These are phyloP conservation scores for Ilyonectria sp. DNA, from an alignment of 2,329 filamentous ascomycete species.

Conservation along the genomic window DNA sequence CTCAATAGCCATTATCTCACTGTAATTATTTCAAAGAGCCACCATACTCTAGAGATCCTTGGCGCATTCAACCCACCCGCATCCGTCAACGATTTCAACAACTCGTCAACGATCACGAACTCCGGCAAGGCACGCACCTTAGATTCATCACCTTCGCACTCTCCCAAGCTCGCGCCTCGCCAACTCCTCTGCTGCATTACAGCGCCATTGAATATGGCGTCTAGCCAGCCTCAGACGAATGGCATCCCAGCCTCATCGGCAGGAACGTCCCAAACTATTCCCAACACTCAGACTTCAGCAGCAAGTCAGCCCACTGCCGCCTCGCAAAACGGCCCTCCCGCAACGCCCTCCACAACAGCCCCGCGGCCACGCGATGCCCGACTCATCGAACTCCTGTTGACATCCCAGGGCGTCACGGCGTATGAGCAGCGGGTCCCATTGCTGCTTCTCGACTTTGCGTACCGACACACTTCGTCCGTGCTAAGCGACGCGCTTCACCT, in stretches of 20 bases:
- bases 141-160: conserved; percentile 9
- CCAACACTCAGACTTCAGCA: conserved; percentile 54
- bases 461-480: conserved; percentile 82
- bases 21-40: background rate
- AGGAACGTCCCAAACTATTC: conserved; percentile 54
- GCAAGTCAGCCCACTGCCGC: conserved; percentile 46
- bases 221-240: conserved; percentile 67
- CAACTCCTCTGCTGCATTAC: conserved; percentile 1
- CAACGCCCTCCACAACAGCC: conserved; percentile 57
- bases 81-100: background rate
- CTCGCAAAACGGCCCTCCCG: conserved; percentile 45
- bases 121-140: background rate
- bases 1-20: conserved; percentile 12
- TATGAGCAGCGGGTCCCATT: conserved; percentile 89
- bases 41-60: background rate
- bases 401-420: conserved; percentile 82
- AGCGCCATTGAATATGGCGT: conserved; percentile 49
- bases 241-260: conserved; percentile 62
- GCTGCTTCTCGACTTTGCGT: conserved; percentile 88
- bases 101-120: background rate
- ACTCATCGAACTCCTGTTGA: conserved; percentile 84
- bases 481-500: conserved; percentile 81
- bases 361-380: conserved; percentile 83
- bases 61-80: background rate
- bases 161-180: conserved; percentile 12